Conservation (phyloP, 495 filamentous ascomycete species). For the Chaetomium tenue region DNA sequence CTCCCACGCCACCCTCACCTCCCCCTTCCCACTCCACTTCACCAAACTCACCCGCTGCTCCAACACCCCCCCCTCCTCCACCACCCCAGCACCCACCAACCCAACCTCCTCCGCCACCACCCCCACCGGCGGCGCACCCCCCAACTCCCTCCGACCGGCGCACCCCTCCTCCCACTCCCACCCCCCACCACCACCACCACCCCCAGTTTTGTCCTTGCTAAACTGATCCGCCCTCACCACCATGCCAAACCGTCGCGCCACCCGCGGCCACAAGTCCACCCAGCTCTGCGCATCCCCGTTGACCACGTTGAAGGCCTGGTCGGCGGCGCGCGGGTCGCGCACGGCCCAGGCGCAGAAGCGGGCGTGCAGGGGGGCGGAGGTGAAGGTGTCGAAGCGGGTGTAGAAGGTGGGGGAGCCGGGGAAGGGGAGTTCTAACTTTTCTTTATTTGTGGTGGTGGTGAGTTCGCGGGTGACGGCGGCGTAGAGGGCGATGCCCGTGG, state of each 20-base stretch:
- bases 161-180: background rate
- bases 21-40: slow-evolving; percentile 51
- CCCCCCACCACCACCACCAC: no score
- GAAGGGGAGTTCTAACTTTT: slow-evolving; percentile 35
- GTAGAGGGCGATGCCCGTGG: slow-evolving; percentile 51
- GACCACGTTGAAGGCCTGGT: slow-evolving; percentile 57
- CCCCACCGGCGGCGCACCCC: slow-evolving; percentile 44
- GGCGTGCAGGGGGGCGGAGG: slow-evolving; percentile 50
- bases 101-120: slow-evolving; percentile 44
- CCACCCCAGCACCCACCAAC: slow-evolving; percentile 34
- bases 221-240: slow-evolving; percentile 51
- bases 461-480: slow-evolving; percentile 50
- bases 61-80: slow-evolving; percentile 31
- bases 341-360: slow-evolving; percentile 56
- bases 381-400: slow-evolving; percentile 52
- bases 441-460: no score
- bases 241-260: slow-evolving; percentile 48
- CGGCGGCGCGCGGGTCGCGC: slow-evolving; percentile 41
- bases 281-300: slow-evolving; percentile 56
- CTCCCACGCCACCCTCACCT: slow-evolving; percentile 52
- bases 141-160: slow-evolving; percentile 28
- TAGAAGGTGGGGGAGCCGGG: slow-evolving; percentile 52
- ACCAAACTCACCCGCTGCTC: slow-evolving; percentile 50
- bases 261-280: slow-evolving; percentile 56
- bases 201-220: background rate